Base-by-base conservation (phyloP, 768 basidiomycete genomes). In the Coprinopsis sp. region DNA sequence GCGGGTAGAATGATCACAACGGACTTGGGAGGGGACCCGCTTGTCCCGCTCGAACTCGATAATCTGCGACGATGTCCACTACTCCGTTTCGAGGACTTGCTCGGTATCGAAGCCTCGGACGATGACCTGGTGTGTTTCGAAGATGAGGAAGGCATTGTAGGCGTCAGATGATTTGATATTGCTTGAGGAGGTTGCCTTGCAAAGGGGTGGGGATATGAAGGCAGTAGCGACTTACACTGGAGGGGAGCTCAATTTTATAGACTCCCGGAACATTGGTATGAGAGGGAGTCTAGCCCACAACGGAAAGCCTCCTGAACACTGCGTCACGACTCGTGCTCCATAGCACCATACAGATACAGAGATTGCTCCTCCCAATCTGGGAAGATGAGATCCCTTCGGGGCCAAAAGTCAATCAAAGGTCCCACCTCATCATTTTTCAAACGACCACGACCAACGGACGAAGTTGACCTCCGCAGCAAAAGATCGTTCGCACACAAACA, bases 1-100 rank as follows among this genome's bases (percentile, higher is more conserved):
- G 41, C 25, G 18, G 48, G 41, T 23, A 49, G 48, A 22, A 44
- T 10, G 21, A 49, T 43, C 2, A 49, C 25, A 22, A 49, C 48
- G 16, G 33, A 13, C 37, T 34, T 43, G 21, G 22, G 33, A 25
- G 33, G 30, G 14, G n/a, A 43, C 21, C 8, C 31, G 40, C 29
- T 49, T 27, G 23, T 18, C 42, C 10, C 39, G 30, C 10, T 25
- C 4, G 34, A 23, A n/a, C 34, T 28, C 22, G 39, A 24, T n/a
- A n/a, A n/a, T 22, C 21, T 33, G 33, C 33, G 33, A 28, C 30
- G n/a, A n/a, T n/a, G n/a, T n/a, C n/a, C n/a, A n/a, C n/a, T n/a
- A n/a, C n/a, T n/a, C n/a, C n/a, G n/a, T n/a, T n/a, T n/a, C n/a
- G n/a, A n/a, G n/a, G n/a, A 4, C 14, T 30, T 12, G 6, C 4